Conservation (phyloP, 129 eudicot species). For the Kitagawia praeruptora region DNA sequence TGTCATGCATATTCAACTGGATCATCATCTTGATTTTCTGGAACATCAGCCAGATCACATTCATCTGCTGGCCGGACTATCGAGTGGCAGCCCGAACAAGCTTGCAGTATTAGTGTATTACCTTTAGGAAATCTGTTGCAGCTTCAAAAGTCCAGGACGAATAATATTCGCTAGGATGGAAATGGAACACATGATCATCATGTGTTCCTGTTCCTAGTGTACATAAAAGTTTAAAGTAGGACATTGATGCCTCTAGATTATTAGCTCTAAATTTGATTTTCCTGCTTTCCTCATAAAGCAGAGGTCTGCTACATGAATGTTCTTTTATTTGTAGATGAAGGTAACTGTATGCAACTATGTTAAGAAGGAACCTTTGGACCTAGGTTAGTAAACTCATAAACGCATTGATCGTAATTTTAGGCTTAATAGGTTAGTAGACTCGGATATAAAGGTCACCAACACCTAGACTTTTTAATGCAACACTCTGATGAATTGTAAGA, state of each 20-base stretch:
- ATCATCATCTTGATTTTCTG: not conserved
- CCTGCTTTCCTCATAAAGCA: not conserved
- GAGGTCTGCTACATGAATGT: not conserved
- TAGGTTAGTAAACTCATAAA: no score
- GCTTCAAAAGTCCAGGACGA: slow-evolving; percentile 63
- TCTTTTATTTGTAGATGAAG: not conserved
- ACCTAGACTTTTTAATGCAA: not conserved
- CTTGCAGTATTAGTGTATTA: slow-evolving; percentile 22
- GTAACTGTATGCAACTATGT: not conserved
- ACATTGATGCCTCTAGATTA: no score
- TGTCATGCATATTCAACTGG: not conserved
- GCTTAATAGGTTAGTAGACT: not conserved
- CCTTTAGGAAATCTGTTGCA: slow-evolving; percentile 58
- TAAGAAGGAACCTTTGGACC: not conserved
- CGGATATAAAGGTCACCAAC: not conserved
- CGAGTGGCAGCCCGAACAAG: slow-evolving; percentile 72
- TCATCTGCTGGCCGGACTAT: slow-evolving; percentile 41
- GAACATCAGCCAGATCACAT: not conserved
- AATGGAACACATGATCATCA: slow-evolving; percentile 35
- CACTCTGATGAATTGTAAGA: not conserved
- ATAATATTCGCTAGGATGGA: slow-evolving; percentile 61
- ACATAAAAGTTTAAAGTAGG: no score
- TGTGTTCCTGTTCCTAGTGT: slow-evolving; percentile 29
- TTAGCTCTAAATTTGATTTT: not conserved
- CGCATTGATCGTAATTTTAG: no score